A percentile compares a stretch with the other conserved stretches of the same genome.
These are phyloP conservation scores for Colletotrichum plurivorum DNA, from an alignment of 2,329 filamentous ascomycete species.

Conservation along the genomic window DNA sequence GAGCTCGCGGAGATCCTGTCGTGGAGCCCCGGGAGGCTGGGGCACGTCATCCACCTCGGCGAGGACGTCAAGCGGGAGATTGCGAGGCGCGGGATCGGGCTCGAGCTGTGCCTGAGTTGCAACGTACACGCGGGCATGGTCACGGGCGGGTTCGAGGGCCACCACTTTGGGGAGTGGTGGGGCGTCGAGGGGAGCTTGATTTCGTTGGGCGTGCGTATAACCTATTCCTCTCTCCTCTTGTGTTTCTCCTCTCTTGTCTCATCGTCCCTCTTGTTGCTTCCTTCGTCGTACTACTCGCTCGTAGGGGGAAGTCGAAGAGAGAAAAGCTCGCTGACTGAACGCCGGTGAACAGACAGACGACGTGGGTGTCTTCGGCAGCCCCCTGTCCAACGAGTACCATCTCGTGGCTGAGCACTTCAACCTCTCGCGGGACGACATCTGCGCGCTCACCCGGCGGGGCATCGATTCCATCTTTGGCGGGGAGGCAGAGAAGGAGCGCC, in stretches of 20 bases:
- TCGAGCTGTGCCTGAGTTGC: conserved; percentile 85
- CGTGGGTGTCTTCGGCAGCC: conserved; percentile 84
- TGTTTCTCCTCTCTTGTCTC: not conserved
- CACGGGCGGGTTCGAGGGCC: conserved; percentile 73
- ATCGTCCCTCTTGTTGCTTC: too few relatives aligned
- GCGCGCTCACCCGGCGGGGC: conserved; percentile 71
- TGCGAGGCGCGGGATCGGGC: conserved; percentile 66
- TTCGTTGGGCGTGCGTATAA: conserved; percentile 75
- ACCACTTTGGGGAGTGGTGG: conserved; percentile 85
- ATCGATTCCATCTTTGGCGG: conserved; percentile 78
- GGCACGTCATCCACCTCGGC: conserved; percentile 84
- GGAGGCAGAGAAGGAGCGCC: conserved; percentile 70
- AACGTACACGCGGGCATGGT: conserved; percentile 85
- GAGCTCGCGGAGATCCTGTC: conserved; percentile 76
- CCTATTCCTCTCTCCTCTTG: not conserved
- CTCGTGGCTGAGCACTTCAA: conserved; percentile 80
- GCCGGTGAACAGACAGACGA: conserved; percentile 77
- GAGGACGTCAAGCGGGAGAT: conserved; percentile 71
- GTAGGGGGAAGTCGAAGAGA: not conserved
- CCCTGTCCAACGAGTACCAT: conserved; percentile 82
- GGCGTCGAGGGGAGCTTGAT: conserved; percentile 70
- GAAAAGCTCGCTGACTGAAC: not conserved
- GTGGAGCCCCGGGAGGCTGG: conserved; percentile 78
- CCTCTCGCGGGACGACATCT: conserved; percentile 62
- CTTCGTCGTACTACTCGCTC: too few relatives aligned